These are phyloP conservation scores for Perkinsus chesapeaki DNA, from an alignment of 169 alveolate species.

Conservation along the genomic window DNA sequence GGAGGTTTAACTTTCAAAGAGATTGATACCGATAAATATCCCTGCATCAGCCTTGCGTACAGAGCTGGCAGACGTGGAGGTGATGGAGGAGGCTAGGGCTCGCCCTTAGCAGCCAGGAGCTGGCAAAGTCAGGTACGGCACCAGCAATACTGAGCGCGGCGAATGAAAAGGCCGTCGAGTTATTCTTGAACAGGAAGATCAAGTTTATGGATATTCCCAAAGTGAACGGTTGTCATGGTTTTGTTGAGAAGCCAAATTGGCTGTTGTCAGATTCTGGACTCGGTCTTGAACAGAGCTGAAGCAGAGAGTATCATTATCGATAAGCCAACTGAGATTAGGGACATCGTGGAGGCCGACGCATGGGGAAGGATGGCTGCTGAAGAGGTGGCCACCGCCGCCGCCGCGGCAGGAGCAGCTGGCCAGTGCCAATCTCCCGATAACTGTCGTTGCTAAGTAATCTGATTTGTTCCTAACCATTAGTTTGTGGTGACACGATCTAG, in stretches of 20 bases:
- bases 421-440: neutral
- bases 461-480: too few relatives aligned
- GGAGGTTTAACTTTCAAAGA: conserved; percentile 17
- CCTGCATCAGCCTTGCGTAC: conserved; percentile 60
- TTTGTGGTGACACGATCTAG: too few relatives aligned
- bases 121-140: conserved; percentile 35
- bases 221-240: neutral
- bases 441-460: too few relatives aligned
- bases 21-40: conserved; percentile 45
- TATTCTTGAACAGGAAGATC: conserved; percentile 43
- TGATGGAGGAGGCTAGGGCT: too few relatives aligned
- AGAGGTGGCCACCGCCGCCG: neutral
- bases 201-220: conserved; percentile 39
- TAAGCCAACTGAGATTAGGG: neutral
- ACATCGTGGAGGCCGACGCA: neutral
- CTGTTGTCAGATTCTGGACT: neutral
- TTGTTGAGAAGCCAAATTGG: neutral
- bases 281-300: neutral
- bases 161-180: conserved; percentile 61
- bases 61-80: conserved; percentile 63
- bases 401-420: neutral
- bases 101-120: too few relatives aligned
- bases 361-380: neutral
- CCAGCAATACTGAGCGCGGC: conserved; percentile 74
- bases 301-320: neutral